phyloP scores from a whole-genome alignment of 345 rosid genomes.

The Lenwebbia sp. region DNA sequence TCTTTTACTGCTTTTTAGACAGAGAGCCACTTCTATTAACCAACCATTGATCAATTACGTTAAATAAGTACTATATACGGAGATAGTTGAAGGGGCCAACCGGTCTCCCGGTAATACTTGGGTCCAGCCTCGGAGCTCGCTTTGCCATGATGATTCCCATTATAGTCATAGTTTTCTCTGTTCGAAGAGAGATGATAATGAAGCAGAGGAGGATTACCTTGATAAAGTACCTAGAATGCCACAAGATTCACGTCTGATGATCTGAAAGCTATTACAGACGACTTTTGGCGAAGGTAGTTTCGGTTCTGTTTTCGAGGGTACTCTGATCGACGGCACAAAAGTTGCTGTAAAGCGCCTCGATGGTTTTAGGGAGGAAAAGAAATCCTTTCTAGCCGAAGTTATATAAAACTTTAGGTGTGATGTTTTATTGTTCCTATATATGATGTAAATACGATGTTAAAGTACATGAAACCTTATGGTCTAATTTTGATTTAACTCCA shows the following conservation, averaged over 20 bases:
- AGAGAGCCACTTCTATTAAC: background rate
- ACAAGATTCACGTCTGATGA: constrained; percentile 10
- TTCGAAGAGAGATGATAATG: background rate
- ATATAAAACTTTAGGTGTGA: no score
- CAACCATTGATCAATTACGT: no score
- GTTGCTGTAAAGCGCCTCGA: constrained; percentile 24
- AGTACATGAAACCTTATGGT: no score
- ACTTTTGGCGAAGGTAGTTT: constrained; percentile 26
- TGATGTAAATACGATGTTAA: no score
- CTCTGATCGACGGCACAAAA: constrained; percentile 2
- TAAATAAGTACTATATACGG: no score
- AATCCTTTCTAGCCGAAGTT: constrained; percentile 18
- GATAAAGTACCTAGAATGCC: constrained; percentile 7
- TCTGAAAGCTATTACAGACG: constrained; percentile 1
- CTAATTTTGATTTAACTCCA: background rate
- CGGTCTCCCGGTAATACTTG: background rate
- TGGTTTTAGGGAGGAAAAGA: constrained; percentile 7
- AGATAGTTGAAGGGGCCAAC: background rate
- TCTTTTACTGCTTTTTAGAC: background rate
- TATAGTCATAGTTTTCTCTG: background rate
- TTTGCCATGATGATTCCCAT: background rate
- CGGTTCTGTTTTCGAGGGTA: constrained; percentile 18
- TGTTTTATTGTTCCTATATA: no score
- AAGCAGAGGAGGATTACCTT: constrained; percentile 2
- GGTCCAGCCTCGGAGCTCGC: background rate